Percentiles rank a stretch among this genome's conserved stretches.
Conservation (phyloP, 73 alveolate genomes). For the Chromera velia region DNA sequence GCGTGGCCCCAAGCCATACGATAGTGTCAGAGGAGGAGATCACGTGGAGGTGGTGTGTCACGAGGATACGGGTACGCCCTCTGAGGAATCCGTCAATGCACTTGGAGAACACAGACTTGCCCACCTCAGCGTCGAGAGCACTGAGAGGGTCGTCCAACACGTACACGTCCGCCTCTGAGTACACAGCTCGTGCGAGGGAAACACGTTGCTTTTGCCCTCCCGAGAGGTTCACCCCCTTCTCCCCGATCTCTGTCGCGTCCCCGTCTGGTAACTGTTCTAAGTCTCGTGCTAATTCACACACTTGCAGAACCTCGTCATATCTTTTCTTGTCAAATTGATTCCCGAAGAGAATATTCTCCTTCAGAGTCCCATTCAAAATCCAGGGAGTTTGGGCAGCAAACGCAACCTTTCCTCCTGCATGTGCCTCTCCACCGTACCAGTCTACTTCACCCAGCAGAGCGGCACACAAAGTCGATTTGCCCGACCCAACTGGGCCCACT, state of each 20-base stretch:
- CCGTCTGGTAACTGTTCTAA: conserved; percentile 55
- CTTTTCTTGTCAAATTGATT: conserved; percentile 30
- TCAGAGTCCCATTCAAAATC: conserved; percentile 59
- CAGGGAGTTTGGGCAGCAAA: conserved; percentile 61
- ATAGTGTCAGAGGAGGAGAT: background rate
- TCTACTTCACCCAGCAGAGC: background rate
- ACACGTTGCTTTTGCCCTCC: conserved; percentile 85
- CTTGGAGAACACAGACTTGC: conserved; percentile 20
- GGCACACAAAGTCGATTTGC: background rate
- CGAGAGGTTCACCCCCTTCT: conserved; percentile 41
- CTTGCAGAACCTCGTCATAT: conserved; percentile 38
- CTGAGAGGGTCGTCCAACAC: conserved; percentile 77
- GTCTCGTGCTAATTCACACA: conserved; percentile 52
- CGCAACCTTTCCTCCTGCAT: too few relatives aligned
- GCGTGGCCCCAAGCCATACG: background rate
- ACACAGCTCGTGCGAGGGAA: conserved; percentile 76
- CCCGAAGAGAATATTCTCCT: conserved; percentile 63
- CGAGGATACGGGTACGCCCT: background rate
- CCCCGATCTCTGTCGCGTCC: conserved; percentile 64
- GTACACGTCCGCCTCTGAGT: conserved; percentile 63
- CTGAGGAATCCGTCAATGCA: background rate
- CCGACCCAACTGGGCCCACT: background rate
- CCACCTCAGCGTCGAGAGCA: conserved; percentile 77
- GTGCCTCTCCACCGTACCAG: background rate
- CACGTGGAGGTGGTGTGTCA: background rate